Percentiles rank a stretch among this genome's conserved stretches.
Evolutionary conservation across 352 stramenopile genomes (phyloP).

Genomic region (Pythium apleroticum): DNA sequence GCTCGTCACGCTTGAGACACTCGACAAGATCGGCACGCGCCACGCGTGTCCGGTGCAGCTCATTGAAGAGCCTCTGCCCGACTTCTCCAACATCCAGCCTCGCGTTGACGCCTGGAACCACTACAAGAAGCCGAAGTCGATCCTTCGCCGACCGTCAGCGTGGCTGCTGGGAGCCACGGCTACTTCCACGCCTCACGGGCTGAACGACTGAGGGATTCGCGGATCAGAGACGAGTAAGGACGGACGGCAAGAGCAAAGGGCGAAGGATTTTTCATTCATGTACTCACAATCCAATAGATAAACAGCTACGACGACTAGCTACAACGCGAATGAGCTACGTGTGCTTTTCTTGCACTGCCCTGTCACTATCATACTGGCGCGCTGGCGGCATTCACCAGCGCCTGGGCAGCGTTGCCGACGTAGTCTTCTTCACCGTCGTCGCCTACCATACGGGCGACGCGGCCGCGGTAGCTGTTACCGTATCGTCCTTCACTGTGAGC

Average conservation of each 20-base stretch:
- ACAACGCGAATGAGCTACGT: neutral
- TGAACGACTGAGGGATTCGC: constrained; percentile 32
- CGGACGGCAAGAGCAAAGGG: neutral
- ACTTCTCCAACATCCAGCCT: constrained; percentile 54
- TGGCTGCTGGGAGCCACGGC: constrained; percentile 40
- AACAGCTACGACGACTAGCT: constrained; percentile 1
- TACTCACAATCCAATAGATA: constrained; percentile 5
- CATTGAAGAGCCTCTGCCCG: constrained; percentile 50
- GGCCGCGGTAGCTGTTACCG: constrained; percentile 76
- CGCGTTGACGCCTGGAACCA: constrained; percentile 67
- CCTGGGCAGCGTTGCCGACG: constrained; percentile 10
- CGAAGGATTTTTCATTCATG: neutral
- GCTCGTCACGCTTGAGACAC: constrained; percentile 60
- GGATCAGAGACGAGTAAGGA: too few relatives aligned
- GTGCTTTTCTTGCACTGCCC: neutral
- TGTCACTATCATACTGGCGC: constrained; percentile 11
- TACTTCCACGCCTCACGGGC: constrained; percentile 13
- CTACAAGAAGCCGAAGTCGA: constrained; percentile 43
- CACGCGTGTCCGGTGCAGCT: constrained; percentile 67
- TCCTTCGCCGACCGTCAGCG: constrained; percentile 49
- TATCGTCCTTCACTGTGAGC: constrained; percentile 82
- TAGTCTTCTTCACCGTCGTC: constrained; percentile 9
- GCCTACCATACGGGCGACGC: constrained; percentile 43
- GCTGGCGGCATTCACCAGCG: constrained; percentile 11
- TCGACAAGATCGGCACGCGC: constrained; percentile 77